phyloP scores from a whole-genome alignment of 192 early-diverging fungal species.

The Entomortierella beljakovae region DNA sequence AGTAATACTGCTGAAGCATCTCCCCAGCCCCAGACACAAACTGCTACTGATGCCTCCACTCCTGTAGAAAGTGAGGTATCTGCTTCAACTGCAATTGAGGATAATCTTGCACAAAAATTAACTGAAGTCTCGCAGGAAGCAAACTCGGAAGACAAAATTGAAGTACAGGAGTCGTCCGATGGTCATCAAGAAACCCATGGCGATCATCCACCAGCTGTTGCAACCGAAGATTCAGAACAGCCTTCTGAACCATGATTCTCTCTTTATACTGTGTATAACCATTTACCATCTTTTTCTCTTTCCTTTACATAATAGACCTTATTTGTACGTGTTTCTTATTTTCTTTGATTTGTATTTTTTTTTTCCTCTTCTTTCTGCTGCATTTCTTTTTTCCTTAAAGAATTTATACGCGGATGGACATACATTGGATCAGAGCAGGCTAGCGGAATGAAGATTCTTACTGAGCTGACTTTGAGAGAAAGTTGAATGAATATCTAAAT shows the following conservation, averaged over 20 bases:
- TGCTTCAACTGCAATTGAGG: not conserved
- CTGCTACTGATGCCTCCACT: conserved; percentile 10
- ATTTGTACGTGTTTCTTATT: too few relatives aligned
- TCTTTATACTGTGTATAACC: conserved; percentile 1
- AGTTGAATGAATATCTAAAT: too few relatives aligned
- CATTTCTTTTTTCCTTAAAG: too few relatives aligned
- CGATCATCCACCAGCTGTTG: not conserved
- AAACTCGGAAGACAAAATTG: not conserved
- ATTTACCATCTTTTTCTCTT: not conserved
- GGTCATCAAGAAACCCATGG: not conserved
- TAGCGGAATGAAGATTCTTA: too few relatives aligned
- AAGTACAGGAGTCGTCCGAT: not conserved
- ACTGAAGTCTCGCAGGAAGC: not conserved
- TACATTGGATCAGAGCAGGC: too few relatives aligned
- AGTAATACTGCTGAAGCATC: conserved; percentile 24
- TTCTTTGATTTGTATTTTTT: too few relatives aligned
- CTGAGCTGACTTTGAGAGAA: too few relatives aligned
- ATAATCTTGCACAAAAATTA: not conserved
- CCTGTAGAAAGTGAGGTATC: conserved; percentile 14
- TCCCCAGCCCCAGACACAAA: conserved; percentile 30
- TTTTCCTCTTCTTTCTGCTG: too few relatives aligned
- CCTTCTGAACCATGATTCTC: not conserved
- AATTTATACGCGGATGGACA: too few relatives aligned
- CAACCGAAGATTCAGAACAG: not conserved
- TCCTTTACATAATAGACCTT: not conserved